Evolutionary conservation across 2,329 filamentous ascomycete species (phyloP), one percentile per base, ranked within the genome.

Genomic region (Ophiostoma tasmaniense): DNA sequence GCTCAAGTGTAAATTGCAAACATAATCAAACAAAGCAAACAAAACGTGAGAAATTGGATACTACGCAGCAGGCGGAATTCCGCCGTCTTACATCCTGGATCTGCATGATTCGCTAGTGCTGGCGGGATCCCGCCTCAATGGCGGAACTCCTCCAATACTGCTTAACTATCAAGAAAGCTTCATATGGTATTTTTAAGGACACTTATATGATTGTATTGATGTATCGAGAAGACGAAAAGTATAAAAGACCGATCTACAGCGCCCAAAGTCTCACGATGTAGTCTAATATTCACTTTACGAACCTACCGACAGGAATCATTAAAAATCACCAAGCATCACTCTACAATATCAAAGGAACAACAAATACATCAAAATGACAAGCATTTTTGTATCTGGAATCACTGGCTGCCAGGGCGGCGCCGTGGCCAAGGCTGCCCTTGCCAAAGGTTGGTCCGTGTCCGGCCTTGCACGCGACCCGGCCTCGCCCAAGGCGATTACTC

Each of bases 341-440:
- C 39, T 14, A 8, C 42, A 20, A 45, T 8, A 20, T 14, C 2
- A 45, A 20, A 45, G 3, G 8, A 17, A 11, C 50, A 10, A 55
- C 50, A 55, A 55, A 52, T 20, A 5, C 8, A 55, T 25, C 25
- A 52, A 10, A 22, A 66, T 68, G 61, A 62, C 64, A 17, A 25
- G 62, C 7, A 68, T 68, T 25, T 70, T 67, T 45, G 39, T 67
- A 17, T 37, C 62, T 17, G 69, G 66, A 22, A n/a, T 68, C 42
- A 66, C 69, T 3, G 67, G 69, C n/a, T 68, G 68, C 42, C 68
- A 70, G 28, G 80, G 81, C 64, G 75, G 75, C 3, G 75, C 78
- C 11, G 70, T 81, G 33, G 75, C 77, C 67, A 74, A 75, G 37
- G 73, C 76, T 22, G 59, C 68, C 50, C 79, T 81, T 14, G 3